Evolutionary conservation across 1,139 yeast genomes (phyloP).

Genomic region (Taphrina confusa): DNA sequence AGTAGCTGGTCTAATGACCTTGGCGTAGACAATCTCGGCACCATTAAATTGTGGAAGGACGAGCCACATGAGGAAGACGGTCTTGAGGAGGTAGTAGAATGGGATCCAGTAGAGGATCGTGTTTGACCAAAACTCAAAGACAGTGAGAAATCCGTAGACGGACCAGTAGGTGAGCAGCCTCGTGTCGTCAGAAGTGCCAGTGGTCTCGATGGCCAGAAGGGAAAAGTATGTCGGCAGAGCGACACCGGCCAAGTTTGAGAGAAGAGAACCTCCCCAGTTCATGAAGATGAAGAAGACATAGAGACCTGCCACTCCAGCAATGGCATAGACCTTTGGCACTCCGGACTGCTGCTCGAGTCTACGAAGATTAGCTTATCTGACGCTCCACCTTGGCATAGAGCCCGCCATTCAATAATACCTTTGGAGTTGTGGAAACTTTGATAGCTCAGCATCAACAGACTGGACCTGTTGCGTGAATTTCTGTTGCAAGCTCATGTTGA

Average conservation of each 20-base stretch:
- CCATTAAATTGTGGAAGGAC: slow-evolving; percentile 89
- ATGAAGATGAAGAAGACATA: slow-evolving; percentile 65
- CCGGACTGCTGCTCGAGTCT: slow-evolving; percentile 46
- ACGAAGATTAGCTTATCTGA: slow-evolving; percentile 2
- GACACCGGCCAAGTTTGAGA: slow-evolving; percentile 90
- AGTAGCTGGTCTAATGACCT: slow-evolving; percentile 61
- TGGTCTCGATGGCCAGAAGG: slow-evolving; percentile 75
- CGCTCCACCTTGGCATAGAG: neutral
- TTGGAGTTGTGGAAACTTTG: slow-evolving; percentile 23
- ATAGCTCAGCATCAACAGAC: slow-evolving; percentile 19
- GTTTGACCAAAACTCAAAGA: slow-evolving; percentile 92
- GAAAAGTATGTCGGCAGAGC: slow-evolving; percentile 90
- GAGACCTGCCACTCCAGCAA: slow-evolving; percentile 61
- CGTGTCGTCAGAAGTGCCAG: slow-evolving; percentile 70
- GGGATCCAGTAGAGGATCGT: slow-evolving; percentile 90
- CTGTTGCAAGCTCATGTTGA: slow-evolving; percentile 24
- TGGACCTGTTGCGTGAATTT: slow-evolving; percentile 24
- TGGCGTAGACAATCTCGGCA: slow-evolving; percentile 67
- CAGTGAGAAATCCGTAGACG: slow-evolving; percentile 86
- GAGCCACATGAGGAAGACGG: slow-evolving; percentile 80
- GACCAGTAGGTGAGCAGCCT: slow-evolving; percentile 64
- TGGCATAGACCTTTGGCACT: slow-evolving; percentile 85
- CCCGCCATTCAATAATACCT: slow-evolving; percentile 6
- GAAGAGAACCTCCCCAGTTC: slow-evolving; percentile 80
- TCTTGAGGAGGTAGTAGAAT: slow-evolving; percentile 91